A percentile compares a stretch with the other conserved stretches of the same genome.
Conservation (phyloP, 2,329 filamentous ascomycete genomes). For the Annulohypoxylon truncatum region DNA sequence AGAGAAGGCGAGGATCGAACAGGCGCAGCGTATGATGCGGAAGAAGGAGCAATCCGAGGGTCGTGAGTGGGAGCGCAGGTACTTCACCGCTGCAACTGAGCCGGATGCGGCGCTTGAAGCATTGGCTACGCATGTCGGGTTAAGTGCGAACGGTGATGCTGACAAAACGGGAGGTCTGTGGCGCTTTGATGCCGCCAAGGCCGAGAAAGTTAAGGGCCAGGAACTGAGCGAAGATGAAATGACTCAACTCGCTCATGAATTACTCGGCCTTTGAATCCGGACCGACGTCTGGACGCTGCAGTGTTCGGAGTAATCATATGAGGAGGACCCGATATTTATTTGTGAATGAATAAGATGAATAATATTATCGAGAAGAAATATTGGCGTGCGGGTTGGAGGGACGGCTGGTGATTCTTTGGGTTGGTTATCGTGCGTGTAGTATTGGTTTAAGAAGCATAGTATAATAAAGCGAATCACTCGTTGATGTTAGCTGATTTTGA, state of each 20-base stretch:
- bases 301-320: constrained; percentile 12
- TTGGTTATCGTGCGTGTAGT: constrained; percentile 5
- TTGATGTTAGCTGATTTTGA: neutral
- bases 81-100: constrained; percentile 71
- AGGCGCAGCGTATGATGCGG: constrained; percentile 81
- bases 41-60: constrained; percentile 65
- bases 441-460: neutral
- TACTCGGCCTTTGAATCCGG: constrained; percentile 48
- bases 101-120: constrained; percentile 58
- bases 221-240: constrained; percentile 53
- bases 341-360: constrained; percentile 4
- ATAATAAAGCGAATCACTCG: constrained; percentile 22
- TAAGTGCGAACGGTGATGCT: constrained; percentile 63
- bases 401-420: constrained; percentile 11
- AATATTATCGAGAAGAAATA: neutral
- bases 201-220: constrained; percentile 56
- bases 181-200: constrained; percentile 63
- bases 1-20: constrained; percentile 85
- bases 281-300: neutral
- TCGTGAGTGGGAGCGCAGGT: constrained; percentile 82
- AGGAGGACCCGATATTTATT: constrained; percentile 7
- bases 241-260: constrained; percentile 50
- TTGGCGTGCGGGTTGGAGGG: constrained; percentile 5
- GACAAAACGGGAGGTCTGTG: constrained; percentile 72
- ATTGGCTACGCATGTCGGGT: constrained; percentile 60